A percentile compares a stretch with the other conserved stretches of the same genome.
These are phyloP conservation scores for Achlya hypogyna DNA, from an alignment of 352 stramenopile species.

Conservation along the genomic window DNA sequence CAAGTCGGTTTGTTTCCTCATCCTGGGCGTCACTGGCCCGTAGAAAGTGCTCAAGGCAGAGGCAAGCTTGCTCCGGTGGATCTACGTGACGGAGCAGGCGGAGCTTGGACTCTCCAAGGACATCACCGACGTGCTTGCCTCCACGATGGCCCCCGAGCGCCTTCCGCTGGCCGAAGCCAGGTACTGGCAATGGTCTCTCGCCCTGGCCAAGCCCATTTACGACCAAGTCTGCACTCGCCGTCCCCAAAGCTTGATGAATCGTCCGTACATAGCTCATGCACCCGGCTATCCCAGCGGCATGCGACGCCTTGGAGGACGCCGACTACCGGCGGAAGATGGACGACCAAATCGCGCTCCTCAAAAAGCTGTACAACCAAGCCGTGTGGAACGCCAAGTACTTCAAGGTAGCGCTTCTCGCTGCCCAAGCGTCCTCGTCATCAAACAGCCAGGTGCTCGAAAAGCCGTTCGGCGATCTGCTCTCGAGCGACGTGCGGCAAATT, in stretches of 20 bases:
- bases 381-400: conserved; percentile 21
- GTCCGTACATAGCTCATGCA: not conserved
- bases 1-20: not conserved
- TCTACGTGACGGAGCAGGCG: conserved; percentile 14
- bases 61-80: conserved; percentile 6
- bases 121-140: not conserved
- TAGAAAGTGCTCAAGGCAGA: not conserved
- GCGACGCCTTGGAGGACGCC: not conserved
- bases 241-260: not conserved
- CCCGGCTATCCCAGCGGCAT: not conserved
- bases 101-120: not conserved
- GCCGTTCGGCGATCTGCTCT: conserved; percentile 7
- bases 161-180: conserved; percentile 7
- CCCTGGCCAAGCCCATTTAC: not conserved
- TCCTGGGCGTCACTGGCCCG: not conserved
- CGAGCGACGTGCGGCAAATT: conserved; percentile 15
- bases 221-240: not conserved
- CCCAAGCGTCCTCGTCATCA: not conserved
- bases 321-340: not conserved
- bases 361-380: conserved; percentile 18
- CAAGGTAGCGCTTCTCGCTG: not conserved
- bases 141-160: not conserved
- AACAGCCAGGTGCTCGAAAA: conserved; percentile 1
- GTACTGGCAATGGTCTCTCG: conserved; percentile 7
- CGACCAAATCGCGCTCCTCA: not conserved